phyloP scores from a whole-genome alignment of 768 basidiomycete species.

The Hypholoma fasciculare region DNA sequence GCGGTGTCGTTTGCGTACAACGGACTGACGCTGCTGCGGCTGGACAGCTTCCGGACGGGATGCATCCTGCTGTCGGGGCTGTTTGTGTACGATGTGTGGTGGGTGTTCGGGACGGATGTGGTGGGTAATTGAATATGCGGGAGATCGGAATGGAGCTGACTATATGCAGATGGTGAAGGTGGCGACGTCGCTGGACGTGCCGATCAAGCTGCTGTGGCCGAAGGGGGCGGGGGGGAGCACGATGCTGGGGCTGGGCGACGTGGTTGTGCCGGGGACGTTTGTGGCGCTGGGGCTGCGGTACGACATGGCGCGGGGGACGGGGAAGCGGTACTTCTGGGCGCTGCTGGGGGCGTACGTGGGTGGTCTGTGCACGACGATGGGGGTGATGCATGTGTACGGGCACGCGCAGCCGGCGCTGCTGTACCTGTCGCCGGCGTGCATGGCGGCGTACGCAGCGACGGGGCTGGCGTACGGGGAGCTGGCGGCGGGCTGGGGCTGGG shows the following conservation, averaged over 20 bases:
- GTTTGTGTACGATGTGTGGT: constrained; percentile 94
- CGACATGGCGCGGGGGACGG: constrained; percentile 51
- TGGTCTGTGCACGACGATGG: constrained; percentile 77
- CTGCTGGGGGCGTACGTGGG: constrained; percentile 68
- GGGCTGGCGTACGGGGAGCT: constrained; percentile 69
- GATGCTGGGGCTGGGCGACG: constrained; percentile 92
- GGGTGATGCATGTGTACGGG: constrained; percentile 77
- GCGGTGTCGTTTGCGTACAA: constrained; percentile 81
- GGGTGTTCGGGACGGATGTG: constrained; percentile 89
- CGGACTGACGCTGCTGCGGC: constrained; percentile 72
- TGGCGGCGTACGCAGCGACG: constrained; percentile 63
- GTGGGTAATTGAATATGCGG: constrained; percentile 33
- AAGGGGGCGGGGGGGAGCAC: constrained; percentile 70
- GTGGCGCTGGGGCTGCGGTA: constrained; percentile 85
- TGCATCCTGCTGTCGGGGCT: constrained; percentile 78
- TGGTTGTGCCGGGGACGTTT: constrained; percentile 68
- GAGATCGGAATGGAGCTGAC: neutral
- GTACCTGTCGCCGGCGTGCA: constrained; percentile 86
- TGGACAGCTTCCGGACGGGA: constrained; percentile 92
- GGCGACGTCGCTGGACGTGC: constrained; percentile 85
- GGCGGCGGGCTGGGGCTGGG: constrained; percentile 70
- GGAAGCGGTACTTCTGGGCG: constrained; percentile 77
- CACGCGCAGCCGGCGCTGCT: constrained; percentile 90
- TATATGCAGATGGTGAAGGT: constrained; percentile 84
- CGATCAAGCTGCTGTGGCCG: constrained; percentile 91